phyloP scores from a whole-genome alignment of 2,329 filamentous ascomycete species.

The Helicocarpus griseus region DNA sequence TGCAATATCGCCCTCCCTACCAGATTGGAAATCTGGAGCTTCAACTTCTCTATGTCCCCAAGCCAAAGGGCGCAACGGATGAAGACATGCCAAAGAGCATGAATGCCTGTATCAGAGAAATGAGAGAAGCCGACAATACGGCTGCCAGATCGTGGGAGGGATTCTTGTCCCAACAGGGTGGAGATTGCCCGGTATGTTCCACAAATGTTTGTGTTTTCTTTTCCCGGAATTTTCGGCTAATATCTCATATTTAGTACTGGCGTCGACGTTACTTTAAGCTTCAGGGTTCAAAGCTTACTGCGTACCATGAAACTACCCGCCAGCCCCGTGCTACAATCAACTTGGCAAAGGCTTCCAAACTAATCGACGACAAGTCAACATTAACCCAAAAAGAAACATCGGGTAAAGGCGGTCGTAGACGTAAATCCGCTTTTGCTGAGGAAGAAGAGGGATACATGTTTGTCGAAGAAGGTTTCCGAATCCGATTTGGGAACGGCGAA shows the following conservation, averaged over 20 bases:
- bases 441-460: conserved; percentile 99
- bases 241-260: conserved; percentile 61
- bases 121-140: conserved; percentile 79
- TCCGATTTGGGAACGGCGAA: conserved; percentile 96
- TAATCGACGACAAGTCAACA: conserved; percentile 83
- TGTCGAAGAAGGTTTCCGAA: conserved; percentile 96
- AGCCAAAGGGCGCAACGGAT: conserved; percentile 74
- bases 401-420: conserved; percentile 65
- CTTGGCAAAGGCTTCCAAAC: conserved; percentile 77
- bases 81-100: conserved; percentile 99
- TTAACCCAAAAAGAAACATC: conserved; percentile 75
- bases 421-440: conserved; percentile 91
- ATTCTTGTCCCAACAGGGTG: conserved; percentile 87
- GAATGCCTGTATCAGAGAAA: conserved; percentile 88
- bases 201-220: conserved; percentile 12
- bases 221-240: conserved; percentile 28
- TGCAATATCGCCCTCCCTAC: conserved; percentile 75
- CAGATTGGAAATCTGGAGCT: conserved; percentile 90
- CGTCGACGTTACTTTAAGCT: conserved; percentile 96
- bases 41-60: conserved; percentile 88
- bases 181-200: conserved; percentile 82
- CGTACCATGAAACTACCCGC: conserved; percentile 89
- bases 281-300: conserved; percentile 79
- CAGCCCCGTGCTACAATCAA: conserved; percentile 97
- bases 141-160: conserved; percentile 75